phyloP scores from a whole-genome alignment of 768 basidiomycete genomes.

The Tricholoma matsutake region DNA sequence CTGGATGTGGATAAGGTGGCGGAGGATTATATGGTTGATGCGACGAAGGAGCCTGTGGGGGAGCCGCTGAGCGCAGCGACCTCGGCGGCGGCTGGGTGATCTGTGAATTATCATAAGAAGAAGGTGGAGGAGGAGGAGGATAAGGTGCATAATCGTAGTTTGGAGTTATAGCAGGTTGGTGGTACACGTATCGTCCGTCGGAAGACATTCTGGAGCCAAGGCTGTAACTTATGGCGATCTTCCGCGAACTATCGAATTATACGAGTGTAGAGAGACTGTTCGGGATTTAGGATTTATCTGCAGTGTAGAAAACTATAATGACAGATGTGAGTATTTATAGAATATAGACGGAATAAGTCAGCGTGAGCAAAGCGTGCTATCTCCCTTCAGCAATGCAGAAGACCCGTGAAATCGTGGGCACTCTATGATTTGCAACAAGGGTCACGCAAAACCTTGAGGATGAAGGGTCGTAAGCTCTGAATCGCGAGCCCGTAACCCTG shows the following conservation, averaged over 20 bases:
- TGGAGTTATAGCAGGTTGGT: conserved; percentile 38
- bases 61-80: conserved; percentile 1
- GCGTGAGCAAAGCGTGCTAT: conserved; percentile 8
- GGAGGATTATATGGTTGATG: conserved; percentile 6
- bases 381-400: conserved; percentile 8
- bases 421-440: background rate
- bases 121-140: conserved; percentile 6
- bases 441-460: background rate
- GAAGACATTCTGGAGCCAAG: conserved; percentile 36
- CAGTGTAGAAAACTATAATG: background rate
- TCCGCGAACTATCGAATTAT: background rate
- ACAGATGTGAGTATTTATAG: conserved; percentile 5
- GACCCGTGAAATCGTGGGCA: background rate
- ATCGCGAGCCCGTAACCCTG: conserved; percentile 5
- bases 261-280: background rate
- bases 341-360: conserved; percentile 4
- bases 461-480: conserved; percentile 2
- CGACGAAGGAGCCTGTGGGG: conserved; percentile 3
- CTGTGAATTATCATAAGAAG: conserved; percentile 5
- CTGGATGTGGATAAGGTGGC: conserved; percentile 5
- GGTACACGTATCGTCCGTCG: conserved; percentile 55
- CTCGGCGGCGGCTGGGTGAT: conserved; percentile 9
- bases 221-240: background rate
- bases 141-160: conserved; percentile 54
- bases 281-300: background rate